phyloP scores from a whole-genome alignment of 2,329 filamentous ascomycete species.

The Aaosphaeria pasadenensis region DNA sequence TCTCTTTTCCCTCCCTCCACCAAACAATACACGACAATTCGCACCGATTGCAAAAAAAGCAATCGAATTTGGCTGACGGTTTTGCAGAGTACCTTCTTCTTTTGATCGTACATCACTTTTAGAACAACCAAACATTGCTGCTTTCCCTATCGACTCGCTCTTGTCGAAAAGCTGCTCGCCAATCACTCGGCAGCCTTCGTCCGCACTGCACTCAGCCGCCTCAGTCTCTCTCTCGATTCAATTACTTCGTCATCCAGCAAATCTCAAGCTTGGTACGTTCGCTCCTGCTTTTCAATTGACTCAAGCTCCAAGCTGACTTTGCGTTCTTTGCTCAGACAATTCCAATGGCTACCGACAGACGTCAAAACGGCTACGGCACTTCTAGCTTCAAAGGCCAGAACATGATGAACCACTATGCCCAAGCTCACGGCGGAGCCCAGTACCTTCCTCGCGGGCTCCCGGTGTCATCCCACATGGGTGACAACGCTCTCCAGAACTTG shows the following conservation, averaged over 20 bases:
- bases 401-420: conserved; percentile 28
- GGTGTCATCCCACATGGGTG: conserved; percentile 25
- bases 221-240: too few relatives aligned
- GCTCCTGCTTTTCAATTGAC: too few relatives aligned
- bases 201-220: too few relatives aligned
- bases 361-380: conserved; percentile 27
- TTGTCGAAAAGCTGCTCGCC: background rate
- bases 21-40: background rate
- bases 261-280: too few relatives aligned
- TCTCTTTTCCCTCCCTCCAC: background rate
- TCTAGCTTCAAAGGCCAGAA: conserved; percentile 18
- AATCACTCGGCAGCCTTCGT: too few relatives aligned
- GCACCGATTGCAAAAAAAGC: background rate
- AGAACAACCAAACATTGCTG: background rate
- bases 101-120: background rate
- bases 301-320: too few relatives aligned
- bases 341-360: conserved; percentile 19
- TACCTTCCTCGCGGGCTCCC: conserved; percentile 36
- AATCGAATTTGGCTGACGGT: background rate
- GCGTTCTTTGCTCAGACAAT: too few relatives aligned
- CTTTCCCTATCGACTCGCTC: background rate
- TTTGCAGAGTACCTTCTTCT: background rate
- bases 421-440: conserved; percentile 26
- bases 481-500: conserved; percentile 29
- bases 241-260: too few relatives aligned